Evolutionary conservation across 2,329 filamentous ascomycete species (phyloP).

Genomic region (Rhynchosporium secalis): DNA sequence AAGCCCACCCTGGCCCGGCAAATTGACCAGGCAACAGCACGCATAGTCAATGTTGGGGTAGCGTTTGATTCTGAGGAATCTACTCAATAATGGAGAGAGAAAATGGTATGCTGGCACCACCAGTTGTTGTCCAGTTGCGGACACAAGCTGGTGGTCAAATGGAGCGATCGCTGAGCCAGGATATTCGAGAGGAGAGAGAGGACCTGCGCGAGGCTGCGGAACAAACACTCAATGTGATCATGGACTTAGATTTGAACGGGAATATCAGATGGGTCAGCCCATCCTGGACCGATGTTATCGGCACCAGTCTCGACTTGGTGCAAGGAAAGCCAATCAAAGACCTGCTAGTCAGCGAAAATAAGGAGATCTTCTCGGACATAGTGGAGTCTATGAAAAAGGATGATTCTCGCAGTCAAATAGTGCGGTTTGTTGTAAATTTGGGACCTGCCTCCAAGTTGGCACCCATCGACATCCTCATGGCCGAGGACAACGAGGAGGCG

Average conservation of each 20-base stretch:
- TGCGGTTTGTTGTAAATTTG: slow-evolving; percentile 74
- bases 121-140: slow-evolving; percentile 37
- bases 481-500: slow-evolving; percentile 35
- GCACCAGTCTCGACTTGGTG: slow-evolving; percentile 71
- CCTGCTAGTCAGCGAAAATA: slow-evolving; percentile 75
- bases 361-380: slow-evolving; percentile 75
- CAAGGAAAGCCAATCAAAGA: slow-evolving; percentile 78
- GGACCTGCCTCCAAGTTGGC: slow-evolving; percentile 68
- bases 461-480: slow-evolving; percentile 39
- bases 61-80: slow-evolving; percentile 33
- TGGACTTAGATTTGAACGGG: slow-evolving; percentile 89
- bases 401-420: slow-evolving; percentile 87
- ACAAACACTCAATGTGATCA: slow-evolving; percentile 92
- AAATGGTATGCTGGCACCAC: slow-evolving; percentile 38
- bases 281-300: slow-evolving; percentile 92
- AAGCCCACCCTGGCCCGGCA: slow-evolving; percentile 12
- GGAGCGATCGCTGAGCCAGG: slow-evolving; percentile 73
- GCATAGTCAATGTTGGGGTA: slow-evolving; percentile 35
- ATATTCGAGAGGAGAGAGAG: slow-evolving; percentile 90
- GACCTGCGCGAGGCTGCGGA: slow-evolving; percentile 94
- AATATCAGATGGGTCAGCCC: slow-evolving; percentile 94
- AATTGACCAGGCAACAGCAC: slow-evolving; percentile 17
- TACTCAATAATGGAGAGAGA: slow-evolving; percentile 31
- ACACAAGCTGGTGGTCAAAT: slow-evolving; percentile 44
- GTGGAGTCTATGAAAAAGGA: slow-evolving; percentile 89